Base-by-base conservation (phyloP, 2,329 filamentous ascomycete genomes). In the Chaetomium strumarium region DNA sequence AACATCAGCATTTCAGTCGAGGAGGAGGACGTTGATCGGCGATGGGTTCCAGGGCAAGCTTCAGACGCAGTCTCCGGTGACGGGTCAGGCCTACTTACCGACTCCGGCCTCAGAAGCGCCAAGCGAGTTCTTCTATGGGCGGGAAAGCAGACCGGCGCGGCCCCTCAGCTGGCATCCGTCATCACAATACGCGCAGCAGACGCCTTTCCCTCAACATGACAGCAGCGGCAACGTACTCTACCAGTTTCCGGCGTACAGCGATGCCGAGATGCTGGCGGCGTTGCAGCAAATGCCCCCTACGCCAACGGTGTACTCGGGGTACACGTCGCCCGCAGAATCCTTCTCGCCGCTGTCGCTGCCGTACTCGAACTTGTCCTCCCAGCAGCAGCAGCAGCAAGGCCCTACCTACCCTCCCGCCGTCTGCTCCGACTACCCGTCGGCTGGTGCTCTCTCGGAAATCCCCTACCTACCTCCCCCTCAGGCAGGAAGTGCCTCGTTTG, bases 141-240 rank as follows among this genome's bases (percentile, higher is more conserved):
- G 64, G 4, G 55, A 67, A 37, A 70, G 66, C 60, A 66, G 70
- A 63, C 68, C 74, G 37, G 69, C 70, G 48, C 78, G 86, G 39
- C 86, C 86, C 6, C 73, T 88, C 42, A 90, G 86, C 73, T 90
- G 87, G 87, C 87, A 90, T 66, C 84, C 86, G 2, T 78, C 79
- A 19, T 79, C 84, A 10, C 74, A 79, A 9, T 43, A 72, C 17
- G 67, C 66, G 33, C 68, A 68, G 52, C 64, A 64, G 31, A 63
- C 62, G 49, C 65, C 66, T 63, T 64, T 70, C 14, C 67, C 68
- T 54, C 66, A 68, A 44, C 68, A 72, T 48, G 63, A 67, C 60
- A 66, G 68, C 52, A 53, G 68, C 37, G 65, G 68, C 51, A 55
- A 68, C 43, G 63, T 66, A 34, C 64, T 68, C 58, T 73, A 75